Evolutionary conservation across 495 filamentous ascomycete species (phyloP).

Genomic region (Aspergillus heteromorphus): DNA sequence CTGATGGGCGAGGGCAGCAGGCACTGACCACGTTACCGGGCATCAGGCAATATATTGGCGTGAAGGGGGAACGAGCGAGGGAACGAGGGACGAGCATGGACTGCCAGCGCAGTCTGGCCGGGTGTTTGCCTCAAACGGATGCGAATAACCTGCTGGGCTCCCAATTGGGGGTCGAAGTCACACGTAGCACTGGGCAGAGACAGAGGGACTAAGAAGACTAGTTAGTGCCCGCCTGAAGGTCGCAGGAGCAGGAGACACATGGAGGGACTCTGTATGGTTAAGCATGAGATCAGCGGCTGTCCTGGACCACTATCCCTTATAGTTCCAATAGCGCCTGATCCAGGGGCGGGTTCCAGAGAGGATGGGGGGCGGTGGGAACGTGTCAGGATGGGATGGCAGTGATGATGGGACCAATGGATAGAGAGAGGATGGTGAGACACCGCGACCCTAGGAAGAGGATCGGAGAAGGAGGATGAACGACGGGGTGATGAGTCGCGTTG

Average conservation of each 20-base stretch:
- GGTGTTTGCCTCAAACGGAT: no score
- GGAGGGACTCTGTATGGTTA: background rate
- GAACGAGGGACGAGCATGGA: background rate
- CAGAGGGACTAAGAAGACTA: background rate
- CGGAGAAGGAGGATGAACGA: background rate
- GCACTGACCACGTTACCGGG: background rate
- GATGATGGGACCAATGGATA: background rate
- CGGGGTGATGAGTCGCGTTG: background rate
- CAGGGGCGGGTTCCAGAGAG: background rate
- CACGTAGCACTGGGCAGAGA: background rate
- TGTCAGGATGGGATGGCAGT: background rate
- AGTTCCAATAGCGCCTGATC: slow-evolving; percentile 12
- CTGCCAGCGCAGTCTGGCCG: background rate
- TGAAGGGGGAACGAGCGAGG: background rate
- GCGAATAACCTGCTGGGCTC: background rate
- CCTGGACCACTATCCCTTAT: slow-evolving; percentile 12
- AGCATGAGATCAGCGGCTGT: slow-evolving; percentile 14
- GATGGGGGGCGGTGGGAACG: background rate
- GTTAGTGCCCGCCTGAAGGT: slow-evolving; percentile 2
- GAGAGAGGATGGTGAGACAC: background rate
- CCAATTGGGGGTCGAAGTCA: background rate
- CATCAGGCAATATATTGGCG: background rate
- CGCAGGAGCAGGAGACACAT: background rate
- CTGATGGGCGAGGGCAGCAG: slow-evolving; percentile 1
- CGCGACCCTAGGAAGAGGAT: background rate